A percentile compares a stretch with the other conserved stretches of the same genome.
Conservation (phyloP, 2,329 filamentous ascomycete genomes). For the Trichoderma semiorbis region DNA sequence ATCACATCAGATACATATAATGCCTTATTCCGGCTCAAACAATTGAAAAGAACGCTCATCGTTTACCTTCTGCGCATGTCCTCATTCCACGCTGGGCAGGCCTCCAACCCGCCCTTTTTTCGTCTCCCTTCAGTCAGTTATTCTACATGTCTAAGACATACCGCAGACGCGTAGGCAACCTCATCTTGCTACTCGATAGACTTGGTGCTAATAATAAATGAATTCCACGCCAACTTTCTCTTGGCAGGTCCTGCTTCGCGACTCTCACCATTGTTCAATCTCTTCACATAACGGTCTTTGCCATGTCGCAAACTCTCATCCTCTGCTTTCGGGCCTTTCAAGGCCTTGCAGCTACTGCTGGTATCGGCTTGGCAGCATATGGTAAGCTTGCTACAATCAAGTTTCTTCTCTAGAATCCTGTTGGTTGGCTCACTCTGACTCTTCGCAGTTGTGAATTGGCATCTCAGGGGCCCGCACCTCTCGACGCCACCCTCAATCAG, state of each 20-base stretch:
- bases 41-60: background rate
- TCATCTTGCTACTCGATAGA: background rate
- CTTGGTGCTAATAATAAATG: background rate
- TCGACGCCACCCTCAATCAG: constrained; percentile 54
- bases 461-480: constrained; percentile 52
- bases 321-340: constrained; percentile 22
- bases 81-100: background rate
- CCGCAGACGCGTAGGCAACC: background rate
- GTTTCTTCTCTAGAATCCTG: background rate
- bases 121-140: background rate
- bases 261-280: background rate
- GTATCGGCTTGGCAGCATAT: constrained; percentile 23
- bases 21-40: background rate
- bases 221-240: background rate
- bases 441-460: constrained; percentile 56
- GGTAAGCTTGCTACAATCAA: constrained; percentile 17
- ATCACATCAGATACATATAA: background rate
- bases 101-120: background rate
- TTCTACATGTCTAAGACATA: constrained; percentile 11
- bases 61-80: background rate
- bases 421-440: background rate
- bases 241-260: background rate
- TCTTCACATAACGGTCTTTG: background rate
- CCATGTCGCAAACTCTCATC: constrained; percentile 21
- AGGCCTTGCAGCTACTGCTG: constrained; percentile 21